phyloP scores from a whole-genome alignment of 202 grass and related monocot genomes.

The Bolboschoenoplectus hybrid region DNA sequence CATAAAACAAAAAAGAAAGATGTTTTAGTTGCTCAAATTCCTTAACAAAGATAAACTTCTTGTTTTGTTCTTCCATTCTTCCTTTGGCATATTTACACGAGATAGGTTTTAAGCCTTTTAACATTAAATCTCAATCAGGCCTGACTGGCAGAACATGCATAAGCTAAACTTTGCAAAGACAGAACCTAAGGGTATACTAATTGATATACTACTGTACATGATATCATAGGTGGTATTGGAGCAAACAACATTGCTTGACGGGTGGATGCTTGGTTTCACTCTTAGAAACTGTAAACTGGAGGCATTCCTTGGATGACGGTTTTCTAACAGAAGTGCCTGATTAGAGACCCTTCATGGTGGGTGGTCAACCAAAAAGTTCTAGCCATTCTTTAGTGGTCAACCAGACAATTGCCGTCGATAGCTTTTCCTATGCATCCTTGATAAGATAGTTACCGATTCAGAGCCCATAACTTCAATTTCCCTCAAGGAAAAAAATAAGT shows the following conservation, averaged over 20 bases:
- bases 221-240: neutral
- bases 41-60: neutral
- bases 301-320: neutral
- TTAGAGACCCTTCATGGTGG: neutral
- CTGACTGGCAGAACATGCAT: neutral
- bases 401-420: neutral
- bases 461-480: neutral
- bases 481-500: neutral
- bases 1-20: constrained; percentile 26
- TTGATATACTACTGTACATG: neutral
- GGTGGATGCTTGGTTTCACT: neutral
- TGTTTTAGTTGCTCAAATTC: neutral
- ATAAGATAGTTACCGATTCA: neutral
- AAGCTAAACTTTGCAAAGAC: neutral
- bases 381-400: neutral
- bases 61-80: neutral
- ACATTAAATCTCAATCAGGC: neutral
- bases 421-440: neutral
- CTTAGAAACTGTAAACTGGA: neutral
- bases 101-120: neutral
- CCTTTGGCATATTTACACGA: neutral
- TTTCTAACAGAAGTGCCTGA: neutral
- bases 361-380: neutral
- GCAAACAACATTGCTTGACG: constrained; percentile 17
- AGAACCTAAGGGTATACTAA: neutral